Percentiles rank a stretch among this genome's conserved stretches.
Conservation (phyloP, 2,329 filamentous ascomycete species). For the Macroventuria anomochaeta region DNA sequence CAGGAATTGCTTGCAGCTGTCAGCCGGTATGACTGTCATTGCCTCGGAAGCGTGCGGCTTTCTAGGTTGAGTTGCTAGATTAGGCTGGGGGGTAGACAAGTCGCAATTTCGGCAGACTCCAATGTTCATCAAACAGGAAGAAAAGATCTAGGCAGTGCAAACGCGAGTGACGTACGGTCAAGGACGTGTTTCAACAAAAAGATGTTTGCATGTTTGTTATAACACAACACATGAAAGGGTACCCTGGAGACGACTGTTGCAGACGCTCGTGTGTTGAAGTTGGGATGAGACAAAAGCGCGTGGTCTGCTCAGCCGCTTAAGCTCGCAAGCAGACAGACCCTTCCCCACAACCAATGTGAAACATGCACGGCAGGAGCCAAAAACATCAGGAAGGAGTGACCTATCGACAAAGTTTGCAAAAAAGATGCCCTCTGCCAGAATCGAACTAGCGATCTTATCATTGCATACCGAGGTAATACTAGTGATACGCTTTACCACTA, state of each 20-base stretch:
- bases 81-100: conserved; percentile 21
- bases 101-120: conserved; percentile 38
- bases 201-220: neutral
- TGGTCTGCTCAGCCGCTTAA: neutral
- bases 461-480: conserved; percentile 35
- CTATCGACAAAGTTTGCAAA: conserved; percentile 21
- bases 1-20: conserved; percentile 26
- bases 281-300: neutral
- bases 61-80: conserved; percentile 18
- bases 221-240: neutral
- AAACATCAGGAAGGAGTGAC: neutral
- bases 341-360: conserved; percentile 2
- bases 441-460: conserved; percentile 50
- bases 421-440: conserved; percentile 44
- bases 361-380: neutral
- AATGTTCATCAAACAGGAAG: conserved; percentile 22
- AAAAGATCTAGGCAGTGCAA: conserved; percentile 7
- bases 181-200: neutral
- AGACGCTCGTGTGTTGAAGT: neutral
- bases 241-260: neutral
- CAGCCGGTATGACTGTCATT: conserved; percentile 18
- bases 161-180: neutral
- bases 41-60: conserved; percentile 14
- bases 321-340: neutral
- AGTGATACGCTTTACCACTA: conserved; percentile 50